Evolutionary conservation across 768 basidiomycete genomes (phyloP), one percentile per base, ranked within the genome.

Genomic region (Pholiota conissans): DNA sequence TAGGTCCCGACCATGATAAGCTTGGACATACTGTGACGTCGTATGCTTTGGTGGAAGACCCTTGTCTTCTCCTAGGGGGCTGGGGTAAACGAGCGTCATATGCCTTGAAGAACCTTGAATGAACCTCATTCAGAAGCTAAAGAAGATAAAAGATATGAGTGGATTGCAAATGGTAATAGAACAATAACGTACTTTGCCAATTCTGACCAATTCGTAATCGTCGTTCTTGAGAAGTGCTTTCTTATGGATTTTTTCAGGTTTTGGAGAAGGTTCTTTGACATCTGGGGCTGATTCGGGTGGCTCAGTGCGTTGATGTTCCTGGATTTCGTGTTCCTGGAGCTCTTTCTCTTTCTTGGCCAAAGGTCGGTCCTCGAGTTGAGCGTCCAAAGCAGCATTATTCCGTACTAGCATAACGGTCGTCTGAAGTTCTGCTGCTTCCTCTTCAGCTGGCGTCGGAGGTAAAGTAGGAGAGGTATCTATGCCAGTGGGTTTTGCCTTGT

Each of bases 151-250:
- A 56, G 48, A 22, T 26, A 18, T 57, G 24, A 11, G 24, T 47
- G 4, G 22, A 32, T 35, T 13, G 3, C 27, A 14, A 18, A 46
- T 24, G 11, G 26, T 24, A 46, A 13, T 8, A 24, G 8, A 5
- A 2, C n/a, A 20, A 37, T 20, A 60, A 53, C 53, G 39, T 64
- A 94, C 95, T 73, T 79, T 82, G 57, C 83, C 80, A n/a, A 99
- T 77, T 40, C 96, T 78, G 9, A 77, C 74, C 42, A 99, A 78
- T 74, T 99, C 96, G 24, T 70, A 67, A 68, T 98, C 96, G 60
- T 95, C 85, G 58, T 94, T 91, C 73, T 89, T 95, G 49, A 98
- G 73, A 29, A 98, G 70, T 0, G 93, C 91, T 68, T 89, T 92
- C 56, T 81, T 82, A 16, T 75, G 74, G 24, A 67, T 67, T 62